Evolutionary conservation across 208 protist species (phyloP).

Genomic region (Crithidia thermophila): DNA sequence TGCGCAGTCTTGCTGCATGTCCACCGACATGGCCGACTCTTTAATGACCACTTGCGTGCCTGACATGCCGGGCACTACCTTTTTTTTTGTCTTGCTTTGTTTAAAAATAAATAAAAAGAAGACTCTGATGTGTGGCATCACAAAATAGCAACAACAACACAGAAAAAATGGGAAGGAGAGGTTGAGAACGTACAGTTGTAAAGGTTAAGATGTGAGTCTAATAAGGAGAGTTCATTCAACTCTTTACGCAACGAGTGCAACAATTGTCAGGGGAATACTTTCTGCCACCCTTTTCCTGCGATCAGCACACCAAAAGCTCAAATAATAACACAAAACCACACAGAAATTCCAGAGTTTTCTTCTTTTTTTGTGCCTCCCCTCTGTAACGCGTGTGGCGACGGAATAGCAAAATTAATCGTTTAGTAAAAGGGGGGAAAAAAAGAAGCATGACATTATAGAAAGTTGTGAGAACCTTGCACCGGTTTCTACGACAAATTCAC

Average conservation of each 20-base stretch:
- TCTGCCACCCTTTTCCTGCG: no score
- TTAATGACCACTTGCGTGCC: constrained; percentile 69
- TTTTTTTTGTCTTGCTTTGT: background rate
- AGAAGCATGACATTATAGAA: no score
- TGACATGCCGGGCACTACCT: constrained; percentile 45
- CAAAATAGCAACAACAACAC: no score
- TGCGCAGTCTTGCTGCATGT: constrained; percentile 88
- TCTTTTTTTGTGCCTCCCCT: background rate
- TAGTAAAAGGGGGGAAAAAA: constrained; percentile 1
- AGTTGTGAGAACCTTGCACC: no score
- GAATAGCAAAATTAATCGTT: no score
- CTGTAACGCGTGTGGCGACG: background rate
- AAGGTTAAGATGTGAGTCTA: constrained; percentile 1
- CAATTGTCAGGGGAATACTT: no score
- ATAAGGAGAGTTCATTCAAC: background rate
- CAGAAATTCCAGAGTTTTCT: no score
- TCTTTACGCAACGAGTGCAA: no score
- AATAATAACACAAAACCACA: no score
- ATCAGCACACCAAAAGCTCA: no score
- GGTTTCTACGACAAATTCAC: constrained; percentile 16
- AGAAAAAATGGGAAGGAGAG: background rate
- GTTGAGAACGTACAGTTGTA: background rate
- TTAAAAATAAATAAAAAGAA: no score
- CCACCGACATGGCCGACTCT: constrained; percentile 78
- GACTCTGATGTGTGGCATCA: no score